phyloP scores from a whole-genome alignment of 495 filamentous ascomycete genomes.

The Mytilinidion resinicola region DNA sequence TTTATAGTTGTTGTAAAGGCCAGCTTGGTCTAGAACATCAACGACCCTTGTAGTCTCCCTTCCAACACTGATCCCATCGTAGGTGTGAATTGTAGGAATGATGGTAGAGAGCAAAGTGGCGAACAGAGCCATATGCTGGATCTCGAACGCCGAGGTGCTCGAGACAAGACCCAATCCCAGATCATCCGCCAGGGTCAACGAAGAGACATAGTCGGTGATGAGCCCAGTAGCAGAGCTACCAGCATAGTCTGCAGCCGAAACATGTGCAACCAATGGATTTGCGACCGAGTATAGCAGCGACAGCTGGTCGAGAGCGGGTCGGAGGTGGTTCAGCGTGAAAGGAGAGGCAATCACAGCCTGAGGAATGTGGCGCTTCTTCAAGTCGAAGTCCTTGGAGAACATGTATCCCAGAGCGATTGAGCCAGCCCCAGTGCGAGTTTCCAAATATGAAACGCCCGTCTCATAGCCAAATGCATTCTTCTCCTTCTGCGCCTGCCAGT shows the following conservation, averaged over 20 bases:
- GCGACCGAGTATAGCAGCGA: conserved; percentile 81
- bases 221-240: conserved; percentile 57
- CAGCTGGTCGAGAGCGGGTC: conserved; percentile 80
- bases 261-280: conserved; percentile 85
- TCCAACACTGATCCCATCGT: conserved; percentile 82
- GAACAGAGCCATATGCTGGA: conserved; percentile 92
- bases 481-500: conserved; percentile 61
- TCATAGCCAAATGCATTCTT: conserved; percentile 75
- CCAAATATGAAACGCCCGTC: conserved; percentile 69
- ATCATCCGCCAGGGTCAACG: conserved; percentile 80
- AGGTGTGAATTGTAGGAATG: conserved; percentile 82
- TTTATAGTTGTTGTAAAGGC: conserved; percentile 65
- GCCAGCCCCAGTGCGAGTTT: conserved; percentile 84
- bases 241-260: conserved; percentile 88
- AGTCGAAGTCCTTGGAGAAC: conserved; percentile 90
- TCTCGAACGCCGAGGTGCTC: conserved; percentile 79
- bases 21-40: conserved; percentile 69
- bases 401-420: conserved; percentile 92
- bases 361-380: conserved; percentile 83
- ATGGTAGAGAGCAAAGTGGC: conserved; percentile 74
- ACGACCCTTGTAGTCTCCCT: conserved; percentile 81
- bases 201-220: conserved; percentile 79
- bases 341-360: conserved; percentile 85
- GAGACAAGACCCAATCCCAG: conserved; percentile 80
- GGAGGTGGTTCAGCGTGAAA: conserved; percentile 71